Base-by-base conservation (phyloP, 2,329 filamentous ascomycete genomes). In the Diplocarpon rosae region DNA sequence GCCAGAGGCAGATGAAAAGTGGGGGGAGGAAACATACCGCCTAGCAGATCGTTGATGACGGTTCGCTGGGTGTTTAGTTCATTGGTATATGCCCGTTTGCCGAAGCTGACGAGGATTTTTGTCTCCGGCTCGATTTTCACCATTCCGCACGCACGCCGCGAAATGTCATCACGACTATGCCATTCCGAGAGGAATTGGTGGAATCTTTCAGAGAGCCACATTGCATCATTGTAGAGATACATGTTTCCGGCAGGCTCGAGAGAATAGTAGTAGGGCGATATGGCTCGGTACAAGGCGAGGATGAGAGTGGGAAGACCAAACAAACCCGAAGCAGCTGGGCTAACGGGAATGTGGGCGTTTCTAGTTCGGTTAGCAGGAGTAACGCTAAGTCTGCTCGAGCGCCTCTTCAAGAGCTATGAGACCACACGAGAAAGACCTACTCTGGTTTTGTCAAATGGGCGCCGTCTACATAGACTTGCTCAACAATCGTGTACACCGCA, bases 211-310 rank as follows among this genome's bases (percentile, higher is more conserved):
- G 77, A 70, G 7, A 84, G 64, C 58, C 81, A 81, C 52, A 71
- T 72, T 31, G 76, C 71, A 56, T 84, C 80, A 48, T 83, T 84
- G 56, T 83, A 83, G 5, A 83, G 66, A 51, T 64, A 80, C 78
- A 84, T 83, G 53, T 76, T 82, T 17, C 79, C 78, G 17, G 73
- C 74, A 12, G 67, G 65, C 32, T 78, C 70, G 12, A 75, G 67
- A 0, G 76, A 69, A 59, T 92, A 92, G 56, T 84, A 85, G 46
- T 83, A 75, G 0, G 82, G 78, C 5, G 85, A 83, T 2, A 87
- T 77, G 3, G 85, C 84, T 39, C 85, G 72, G 62, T 88, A 92
- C 65, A 89, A 76, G n/a, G 84, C 83, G 35, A 92, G 66, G 1
- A 80, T 72, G 14, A 87, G 73, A 1, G 79, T 83, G 1, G 85